A percentile compares a stretch with the other conserved stretches of the same genome.
These are phyloP conservation scores for Phytopythium litorale DNA, from an alignment of 352 stramenopile genomes.

Conservation along the genomic window DNA sequence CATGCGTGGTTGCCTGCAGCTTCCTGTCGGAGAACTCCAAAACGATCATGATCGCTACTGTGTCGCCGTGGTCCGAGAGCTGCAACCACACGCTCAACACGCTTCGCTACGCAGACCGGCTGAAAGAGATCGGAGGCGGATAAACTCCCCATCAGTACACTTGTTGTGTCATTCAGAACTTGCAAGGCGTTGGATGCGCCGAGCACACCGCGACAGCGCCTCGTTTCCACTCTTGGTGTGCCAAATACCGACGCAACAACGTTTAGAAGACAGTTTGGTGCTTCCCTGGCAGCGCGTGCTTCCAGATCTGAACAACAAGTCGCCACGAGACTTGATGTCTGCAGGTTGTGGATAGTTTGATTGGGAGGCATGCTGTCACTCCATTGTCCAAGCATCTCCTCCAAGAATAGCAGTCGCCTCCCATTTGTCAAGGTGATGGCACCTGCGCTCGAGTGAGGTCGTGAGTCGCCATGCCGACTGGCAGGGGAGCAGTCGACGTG, in stretches of 20 bases:
- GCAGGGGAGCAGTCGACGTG: not conserved
- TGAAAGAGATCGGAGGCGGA: conserved; percentile 85
- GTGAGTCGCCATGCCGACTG: not conserved
- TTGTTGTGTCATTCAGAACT: not conserved
- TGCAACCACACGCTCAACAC: conserved; percentile 97
- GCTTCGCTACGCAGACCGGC: conserved; percentile 93
- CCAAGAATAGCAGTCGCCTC: not conserved
- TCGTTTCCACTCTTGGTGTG: no score
- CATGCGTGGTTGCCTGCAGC: conserved; percentile 12
- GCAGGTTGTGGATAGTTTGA: no score
- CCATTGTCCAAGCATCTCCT: not conserved
- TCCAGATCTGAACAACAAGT: no score
- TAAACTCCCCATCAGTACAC: not conserved
- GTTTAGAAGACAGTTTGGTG: no score
- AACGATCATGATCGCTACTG: conserved; percentile 94
- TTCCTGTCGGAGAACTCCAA: conserved; percentile 91
- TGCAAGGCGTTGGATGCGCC: not conserved
- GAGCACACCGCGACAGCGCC: no score
- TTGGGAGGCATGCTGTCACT: no score
- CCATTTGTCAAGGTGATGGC: not conserved
- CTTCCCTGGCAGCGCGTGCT: no score
- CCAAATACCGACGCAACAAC: no score
- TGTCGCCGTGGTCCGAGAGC: conserved; percentile 91
- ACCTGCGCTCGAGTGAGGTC: not conserved
- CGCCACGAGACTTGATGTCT: no score